A percentile compares a stretch with the other conserved stretches of the same genome.
phyloP scores from a whole-genome alignment of 2,329 filamentous ascomycete species.

The Diaporthe eres region DNA sequence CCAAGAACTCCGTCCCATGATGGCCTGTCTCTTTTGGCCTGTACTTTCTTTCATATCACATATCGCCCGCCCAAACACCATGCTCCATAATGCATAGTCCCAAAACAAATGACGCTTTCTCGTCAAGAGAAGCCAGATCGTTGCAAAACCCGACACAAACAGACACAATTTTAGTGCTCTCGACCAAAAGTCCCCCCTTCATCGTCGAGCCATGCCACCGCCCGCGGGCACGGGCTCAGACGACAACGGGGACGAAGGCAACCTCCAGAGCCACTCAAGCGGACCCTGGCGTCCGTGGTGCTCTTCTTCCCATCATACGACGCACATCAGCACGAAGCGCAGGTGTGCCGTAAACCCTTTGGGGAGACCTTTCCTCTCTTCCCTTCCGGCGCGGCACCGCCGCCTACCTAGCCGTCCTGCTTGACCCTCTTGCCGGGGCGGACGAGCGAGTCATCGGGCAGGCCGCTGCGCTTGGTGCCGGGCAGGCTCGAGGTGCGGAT shows the following conservation, averaged over 20 bases:
- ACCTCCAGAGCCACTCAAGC: neutral
- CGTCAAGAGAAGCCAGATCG: neutral
- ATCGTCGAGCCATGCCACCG: neutral
- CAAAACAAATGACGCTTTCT: neutral
- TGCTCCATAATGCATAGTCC: slow-evolving; percentile 17
- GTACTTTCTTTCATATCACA: neutral
- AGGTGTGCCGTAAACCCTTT: neutral
- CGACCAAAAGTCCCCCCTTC: neutral
- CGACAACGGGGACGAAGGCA: too few relatives aligned
- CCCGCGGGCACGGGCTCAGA: neutral
- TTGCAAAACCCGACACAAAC: neutral
- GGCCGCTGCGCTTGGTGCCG: slow-evolving; percentile 88
- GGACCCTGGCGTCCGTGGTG: neutral
- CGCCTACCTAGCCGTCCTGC: slow-evolving; percentile 55
- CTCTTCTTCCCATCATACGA: neutral
- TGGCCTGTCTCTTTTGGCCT: neutral
- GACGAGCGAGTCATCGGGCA: slow-evolving; percentile 84
- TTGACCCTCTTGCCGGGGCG: slow-evolving; percentile 74
- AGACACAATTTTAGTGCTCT: neutral
- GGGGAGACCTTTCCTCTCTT: too few relatives aligned
- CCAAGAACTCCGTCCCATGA: slow-evolving; percentile 10
- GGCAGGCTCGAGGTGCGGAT: slow-evolving; percentile 91
- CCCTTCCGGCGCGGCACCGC: neutral
- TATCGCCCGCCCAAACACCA: slow-evolving; percentile 18
- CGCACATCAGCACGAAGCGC: neutral